Conservation (phyloP, 1,284 basidiomycete species). For the Chalciporus sp. region DNA sequence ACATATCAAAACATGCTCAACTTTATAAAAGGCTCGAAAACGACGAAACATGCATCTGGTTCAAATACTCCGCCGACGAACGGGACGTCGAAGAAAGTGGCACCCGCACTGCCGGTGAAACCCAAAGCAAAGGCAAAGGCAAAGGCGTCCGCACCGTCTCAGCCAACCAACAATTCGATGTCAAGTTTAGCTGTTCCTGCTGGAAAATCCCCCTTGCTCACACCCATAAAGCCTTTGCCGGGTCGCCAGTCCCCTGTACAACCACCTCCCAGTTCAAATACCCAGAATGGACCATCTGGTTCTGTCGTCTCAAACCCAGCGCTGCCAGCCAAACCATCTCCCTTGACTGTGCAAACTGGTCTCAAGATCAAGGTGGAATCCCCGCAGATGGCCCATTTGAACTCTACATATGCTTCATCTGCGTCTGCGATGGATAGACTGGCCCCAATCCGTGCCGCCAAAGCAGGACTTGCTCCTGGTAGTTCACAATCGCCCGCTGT, state of each 20-base stretch:
- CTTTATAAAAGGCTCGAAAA: constrained; percentile 16
- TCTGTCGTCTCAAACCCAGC: not conserved
- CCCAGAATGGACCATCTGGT: not conserved
- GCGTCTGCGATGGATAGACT: constrained; percentile 26
- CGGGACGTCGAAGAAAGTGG: constrained; percentile 5
- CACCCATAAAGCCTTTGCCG: not conserved
- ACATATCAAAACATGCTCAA: not conserved
- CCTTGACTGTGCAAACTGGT: constrained; percentile 14
- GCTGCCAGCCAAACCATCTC: not conserved
- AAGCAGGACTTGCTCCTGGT: constrained; percentile 25
- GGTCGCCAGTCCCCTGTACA: not conserved
- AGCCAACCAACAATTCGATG: constrained; percentile 22
- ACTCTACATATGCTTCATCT: constrained; percentile 8
- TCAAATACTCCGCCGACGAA: constrained; percentile 6
- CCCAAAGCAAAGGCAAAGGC: constrained; percentile 2
- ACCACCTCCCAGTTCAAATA: not conserved
- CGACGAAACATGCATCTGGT: constrained; percentile 8
- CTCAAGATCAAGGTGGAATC: constrained; percentile 24
- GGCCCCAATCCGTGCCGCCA: constrained; percentile 36
- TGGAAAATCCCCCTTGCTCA: not conserved
- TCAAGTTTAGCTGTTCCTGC: constrained; percentile 8
- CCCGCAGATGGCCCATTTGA: constrained; percentile 14
- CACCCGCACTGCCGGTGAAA: not conserved
- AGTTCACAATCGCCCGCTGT: constrained; percentile 9
- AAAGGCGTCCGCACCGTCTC: constrained; percentile 9